Evolutionary conservation across 148 eudicot species (phyloP).

Genomic region (Polygonum aviculare): DNA sequence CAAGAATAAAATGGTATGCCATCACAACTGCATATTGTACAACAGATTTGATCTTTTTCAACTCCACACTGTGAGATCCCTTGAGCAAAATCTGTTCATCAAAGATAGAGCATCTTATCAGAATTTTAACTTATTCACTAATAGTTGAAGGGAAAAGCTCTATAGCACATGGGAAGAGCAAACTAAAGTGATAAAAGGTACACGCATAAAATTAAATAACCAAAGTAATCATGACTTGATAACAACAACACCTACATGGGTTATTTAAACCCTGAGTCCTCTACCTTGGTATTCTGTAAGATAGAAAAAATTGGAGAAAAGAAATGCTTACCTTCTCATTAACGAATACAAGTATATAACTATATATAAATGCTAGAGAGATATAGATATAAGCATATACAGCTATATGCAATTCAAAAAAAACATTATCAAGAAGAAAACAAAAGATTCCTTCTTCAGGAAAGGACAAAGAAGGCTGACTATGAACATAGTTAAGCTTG

Average conservation of each 20-base stretch:
- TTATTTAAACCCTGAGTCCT: neutral
- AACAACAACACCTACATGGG: neutral
- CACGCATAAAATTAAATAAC: neutral
- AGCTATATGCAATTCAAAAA: too few species aligned
- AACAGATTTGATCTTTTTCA: conserved; percentile 83
- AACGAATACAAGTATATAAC: too few species aligned
- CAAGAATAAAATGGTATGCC: conserved; percentile 92
- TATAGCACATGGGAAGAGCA: neutral
- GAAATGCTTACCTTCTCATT: too few species aligned
- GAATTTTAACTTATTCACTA: neutral
- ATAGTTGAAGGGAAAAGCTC: neutral
- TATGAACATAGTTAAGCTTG: neutral
- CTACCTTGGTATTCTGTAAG: neutral
- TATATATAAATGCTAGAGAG: too few species aligned
- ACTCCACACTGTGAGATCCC: conserved; percentile 70
- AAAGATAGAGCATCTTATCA: conserved; percentile 6
- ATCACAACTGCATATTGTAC: conserved; percentile 85
- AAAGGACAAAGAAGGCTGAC: neutral
- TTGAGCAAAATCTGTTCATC: conserved; percentile 71
- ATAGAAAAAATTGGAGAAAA: too few species aligned
- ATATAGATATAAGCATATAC: too few species aligned
- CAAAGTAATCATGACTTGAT: neutral
- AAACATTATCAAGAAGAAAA: too few species aligned
- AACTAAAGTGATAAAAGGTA: neutral
- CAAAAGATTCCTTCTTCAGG: neutral